These are phyloP conservation scores for Botrytis fabae DNA, from an alignment of 2,329 filamentous ascomycete genomes.

Conservation along the genomic window DNA sequence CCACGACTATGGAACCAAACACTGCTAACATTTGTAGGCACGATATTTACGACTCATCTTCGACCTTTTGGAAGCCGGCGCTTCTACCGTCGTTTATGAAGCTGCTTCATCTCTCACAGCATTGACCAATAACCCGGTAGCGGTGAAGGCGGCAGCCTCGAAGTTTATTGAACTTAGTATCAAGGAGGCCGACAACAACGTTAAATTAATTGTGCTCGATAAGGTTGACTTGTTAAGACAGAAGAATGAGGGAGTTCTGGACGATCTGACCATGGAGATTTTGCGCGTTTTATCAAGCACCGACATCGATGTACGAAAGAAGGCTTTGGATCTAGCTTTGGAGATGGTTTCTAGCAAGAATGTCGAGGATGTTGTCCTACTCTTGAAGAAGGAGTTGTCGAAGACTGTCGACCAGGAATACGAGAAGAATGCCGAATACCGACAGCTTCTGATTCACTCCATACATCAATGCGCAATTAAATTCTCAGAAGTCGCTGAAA, in stretches of 20 bases:
- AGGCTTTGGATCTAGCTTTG: constrained; percentile 84
- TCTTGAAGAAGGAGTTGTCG: constrained; percentile 94
- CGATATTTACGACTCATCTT: constrained; percentile 94
- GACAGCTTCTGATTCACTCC: constrained; percentile 90
- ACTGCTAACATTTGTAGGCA: constrained; percentile 55
- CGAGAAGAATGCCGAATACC: constrained; percentile 96
- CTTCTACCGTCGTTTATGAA: constrained; percentile 96
- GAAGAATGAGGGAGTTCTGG: constrained; percentile 86
- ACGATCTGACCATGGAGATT: constrained; percentile 96
- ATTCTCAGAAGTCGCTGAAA: constrained; percentile 96
- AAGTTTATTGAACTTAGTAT: constrained; percentile 98
- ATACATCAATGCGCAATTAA: constrained; percentile 99
- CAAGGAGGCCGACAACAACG: constrained; percentile 98
- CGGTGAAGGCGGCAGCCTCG: constrained; percentile 90
- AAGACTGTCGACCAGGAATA: constrained; percentile 99
- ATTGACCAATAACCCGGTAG: constrained; percentile 93
- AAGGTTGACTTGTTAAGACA: constrained; percentile 84
- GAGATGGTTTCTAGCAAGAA: constrained; percentile 99
- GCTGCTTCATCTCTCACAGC: constrained; percentile 92
- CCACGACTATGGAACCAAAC: background rate
- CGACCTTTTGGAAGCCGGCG: constrained; percentile 87
- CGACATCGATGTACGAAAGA: constrained; percentile 92
- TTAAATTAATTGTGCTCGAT: constrained; percentile 96
- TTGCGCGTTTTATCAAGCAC: constrained; percentile 91
- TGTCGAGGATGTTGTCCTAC: constrained; percentile 92